Conservation (phyloP, 306 rosid genomes). For the Nissolia schottii region DNA sequence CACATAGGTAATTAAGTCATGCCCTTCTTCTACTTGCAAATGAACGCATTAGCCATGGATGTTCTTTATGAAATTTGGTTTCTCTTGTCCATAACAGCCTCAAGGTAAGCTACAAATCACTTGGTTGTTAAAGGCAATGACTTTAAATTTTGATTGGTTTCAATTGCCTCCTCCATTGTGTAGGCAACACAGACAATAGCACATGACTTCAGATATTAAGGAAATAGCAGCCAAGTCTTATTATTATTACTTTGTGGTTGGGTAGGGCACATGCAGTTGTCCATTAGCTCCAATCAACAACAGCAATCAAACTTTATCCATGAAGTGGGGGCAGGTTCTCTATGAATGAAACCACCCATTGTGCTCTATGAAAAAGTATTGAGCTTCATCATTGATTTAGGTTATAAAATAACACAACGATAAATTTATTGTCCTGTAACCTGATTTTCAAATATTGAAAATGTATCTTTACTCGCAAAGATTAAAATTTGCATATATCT, state of each 20-base stretch:
- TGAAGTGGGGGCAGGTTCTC: neutral
- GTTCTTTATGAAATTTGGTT: neutral
- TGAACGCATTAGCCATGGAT: neutral
- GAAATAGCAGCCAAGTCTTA: slow-evolving; percentile 33
- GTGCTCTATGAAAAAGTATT: neutral
- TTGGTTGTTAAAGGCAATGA: neutral
- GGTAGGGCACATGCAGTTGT: slow-evolving; percentile 44
- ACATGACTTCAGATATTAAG: slow-evolving; percentile 32
- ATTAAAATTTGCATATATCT: too few relatives aligned
- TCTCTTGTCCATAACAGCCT: slow-evolving; percentile 7
- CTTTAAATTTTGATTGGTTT: neutral
- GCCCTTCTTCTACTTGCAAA: neutral
- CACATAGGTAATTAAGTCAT: neutral
- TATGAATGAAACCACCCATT: neutral
- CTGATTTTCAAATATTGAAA: too few relatives aligned
- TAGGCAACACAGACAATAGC: slow-evolving; percentile 21
- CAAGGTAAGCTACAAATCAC: neutral
- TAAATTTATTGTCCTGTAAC: too few relatives aligned
- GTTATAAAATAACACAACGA: too few relatives aligned
- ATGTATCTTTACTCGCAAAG: too few relatives aligned
- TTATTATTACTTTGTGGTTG: slow-evolving; percentile 40
- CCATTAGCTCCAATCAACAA: slow-evolving; percentile 34
- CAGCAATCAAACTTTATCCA: neutral
- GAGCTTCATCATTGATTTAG: neutral
- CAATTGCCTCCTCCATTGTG: neutral